Evolutionary conservation across 2,329 filamentous ascomycete species (phyloP).

Genomic region (Boeremia lycopersici): DNA sequence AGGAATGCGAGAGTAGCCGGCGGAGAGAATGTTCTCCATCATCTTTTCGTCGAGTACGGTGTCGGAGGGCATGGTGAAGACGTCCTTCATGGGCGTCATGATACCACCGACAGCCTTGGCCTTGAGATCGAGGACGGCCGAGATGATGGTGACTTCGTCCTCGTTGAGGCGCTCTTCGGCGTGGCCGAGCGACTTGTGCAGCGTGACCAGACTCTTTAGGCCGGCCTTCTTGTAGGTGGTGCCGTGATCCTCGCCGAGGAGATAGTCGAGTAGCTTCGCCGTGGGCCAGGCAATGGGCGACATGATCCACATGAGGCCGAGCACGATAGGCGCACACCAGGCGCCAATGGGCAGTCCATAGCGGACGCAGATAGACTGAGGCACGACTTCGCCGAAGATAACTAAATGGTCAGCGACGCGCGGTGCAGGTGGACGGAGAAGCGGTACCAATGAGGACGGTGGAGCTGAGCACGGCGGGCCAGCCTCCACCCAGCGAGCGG

Average conservation of each 20-base stretch:
- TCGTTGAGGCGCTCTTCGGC: constrained; percentile 88
- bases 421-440: not conserved
- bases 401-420: constrained; percentile 60
- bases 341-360: constrained; percentile 95
- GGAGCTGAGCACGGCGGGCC: constrained; percentile 91
- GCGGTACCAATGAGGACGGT: constrained; percentile 87
- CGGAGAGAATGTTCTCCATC: constrained; percentile 91
- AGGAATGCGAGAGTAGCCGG: constrained; percentile 94
- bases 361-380: constrained; percentile 94
- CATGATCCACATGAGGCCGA: constrained; percentile 89
- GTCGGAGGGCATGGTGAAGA: constrained; percentile 96
- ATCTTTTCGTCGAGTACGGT: constrained; percentile 90
- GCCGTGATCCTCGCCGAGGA: constrained; percentile 92
- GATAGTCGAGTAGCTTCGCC: constrained; percentile 90
- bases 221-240: constrained; percentile 98
- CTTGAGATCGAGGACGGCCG: constrained; percentile 92
- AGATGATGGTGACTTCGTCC: constrained; percentile 98
- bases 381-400: constrained; percentile 96
- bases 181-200: constrained; percentile 89
- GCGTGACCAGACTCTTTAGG: constrained; percentile 90
- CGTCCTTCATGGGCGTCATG: constrained; percentile 98
- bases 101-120: constrained; percentile 93
- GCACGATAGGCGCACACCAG: constrained; percentile 87
- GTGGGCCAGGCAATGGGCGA: constrained; percentile 91
- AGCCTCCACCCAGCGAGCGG: constrained; percentile 88